phyloP scores from a whole-genome alignment of 2,329 filamentous ascomycete genomes.

The Lomentospora prolificans region DNA sequence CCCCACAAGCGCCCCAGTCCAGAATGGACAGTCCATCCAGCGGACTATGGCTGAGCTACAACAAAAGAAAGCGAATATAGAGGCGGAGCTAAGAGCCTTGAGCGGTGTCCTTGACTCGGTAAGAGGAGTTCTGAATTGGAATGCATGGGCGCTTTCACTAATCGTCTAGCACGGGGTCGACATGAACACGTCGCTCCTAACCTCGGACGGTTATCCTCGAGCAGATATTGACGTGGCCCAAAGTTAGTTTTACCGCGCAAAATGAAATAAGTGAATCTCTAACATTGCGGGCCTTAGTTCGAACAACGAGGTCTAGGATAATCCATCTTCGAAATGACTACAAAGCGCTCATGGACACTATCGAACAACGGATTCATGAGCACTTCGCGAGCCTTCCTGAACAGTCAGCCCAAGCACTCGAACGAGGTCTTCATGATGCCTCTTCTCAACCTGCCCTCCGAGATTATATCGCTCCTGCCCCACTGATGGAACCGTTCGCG shows the following conservation, averaged over 20 bases:
- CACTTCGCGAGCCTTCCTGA: constrained; percentile 68
- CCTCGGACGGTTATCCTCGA: constrained; percentile 83
- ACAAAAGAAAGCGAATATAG: constrained; percentile 71
- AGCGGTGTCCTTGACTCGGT: constrained; percentile 84
- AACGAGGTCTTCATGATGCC: background rate
- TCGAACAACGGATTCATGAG: constrained; percentile 81
- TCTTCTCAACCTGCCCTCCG: background rate
- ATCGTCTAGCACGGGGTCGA: constrained; percentile 76
- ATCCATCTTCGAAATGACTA: constrained; percentile 88
- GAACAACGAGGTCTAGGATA: constrained; percentile 84
- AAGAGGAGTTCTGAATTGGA: no score
- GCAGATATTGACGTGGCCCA: constrained; percentile 92
- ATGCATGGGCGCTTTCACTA: no score
- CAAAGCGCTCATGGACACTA: constrained; percentile 72
- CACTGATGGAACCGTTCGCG: constrained; percentile 56
- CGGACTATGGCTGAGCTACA: constrained; percentile 70
- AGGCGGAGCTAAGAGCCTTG: constrained; percentile 77
- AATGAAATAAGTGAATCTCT: background rate
- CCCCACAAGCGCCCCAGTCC: constrained; percentile 50
- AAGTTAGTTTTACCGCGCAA: constrained; percentile 42
- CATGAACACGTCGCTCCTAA: constrained; percentile 83
- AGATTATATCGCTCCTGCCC: constrained; percentile 9
- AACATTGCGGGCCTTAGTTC: constrained; percentile 46
- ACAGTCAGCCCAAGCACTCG: constrained; percentile 15
- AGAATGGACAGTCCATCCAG: constrained; percentile 44